These are phyloP conservation scores for Stagonosporopsis vannaccii DNA, from an alignment of 2,329 filamentous ascomycete genomes.

Conservation along the genomic window DNA sequence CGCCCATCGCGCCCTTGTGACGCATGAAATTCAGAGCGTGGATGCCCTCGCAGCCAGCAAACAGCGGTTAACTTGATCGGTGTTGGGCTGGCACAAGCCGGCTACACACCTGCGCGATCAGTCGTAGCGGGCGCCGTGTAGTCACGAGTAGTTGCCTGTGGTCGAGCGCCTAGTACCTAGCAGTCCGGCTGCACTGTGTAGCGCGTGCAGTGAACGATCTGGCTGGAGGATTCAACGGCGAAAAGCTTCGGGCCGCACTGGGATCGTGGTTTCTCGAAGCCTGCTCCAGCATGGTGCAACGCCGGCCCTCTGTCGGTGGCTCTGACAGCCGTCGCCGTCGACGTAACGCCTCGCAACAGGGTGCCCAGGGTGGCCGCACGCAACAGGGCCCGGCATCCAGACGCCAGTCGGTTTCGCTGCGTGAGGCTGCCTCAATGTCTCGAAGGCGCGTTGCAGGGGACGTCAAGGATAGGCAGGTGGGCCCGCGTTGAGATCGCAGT, in stretches of 20 bases:
- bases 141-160: conserved; percentile 9
- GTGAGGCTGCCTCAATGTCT: conserved; percentile 44
- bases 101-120: conserved; percentile 48
- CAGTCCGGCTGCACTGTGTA: conserved; percentile 32
- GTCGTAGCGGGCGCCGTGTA: conserved; percentile 32
- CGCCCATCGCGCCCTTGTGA: conserved; percentile 44
- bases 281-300: conserved; percentile 38
- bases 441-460: conserved; percentile 19
- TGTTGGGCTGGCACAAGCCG: conserved; percentile 31
- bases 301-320: conserved; percentile 34
- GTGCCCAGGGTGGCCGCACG: conserved; percentile 8
- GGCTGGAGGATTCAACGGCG: conserved; percentile 44
- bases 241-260: conserved; percentile 50
- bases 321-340: conserved; percentile 42
- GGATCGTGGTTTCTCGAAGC: conserved; percentile 49
- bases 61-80: conserved; percentile 34
- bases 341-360: conserved; percentile 31
- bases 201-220: conserved; percentile 41
- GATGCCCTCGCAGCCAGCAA: conserved; percentile 30
- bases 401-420: conserved; percentile 23
- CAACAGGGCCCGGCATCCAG: conserved; percentile 14
- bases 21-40: conserved; percentile 42
- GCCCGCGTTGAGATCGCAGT: conserved; percentile 13
- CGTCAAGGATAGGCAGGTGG: conserved; percentile 15
- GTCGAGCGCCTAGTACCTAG: conserved; percentile 42